Evolutionary conservation across 1,284 basidiomycete species (phyloP).

Genomic region (Marasmius oreades): DNA sequence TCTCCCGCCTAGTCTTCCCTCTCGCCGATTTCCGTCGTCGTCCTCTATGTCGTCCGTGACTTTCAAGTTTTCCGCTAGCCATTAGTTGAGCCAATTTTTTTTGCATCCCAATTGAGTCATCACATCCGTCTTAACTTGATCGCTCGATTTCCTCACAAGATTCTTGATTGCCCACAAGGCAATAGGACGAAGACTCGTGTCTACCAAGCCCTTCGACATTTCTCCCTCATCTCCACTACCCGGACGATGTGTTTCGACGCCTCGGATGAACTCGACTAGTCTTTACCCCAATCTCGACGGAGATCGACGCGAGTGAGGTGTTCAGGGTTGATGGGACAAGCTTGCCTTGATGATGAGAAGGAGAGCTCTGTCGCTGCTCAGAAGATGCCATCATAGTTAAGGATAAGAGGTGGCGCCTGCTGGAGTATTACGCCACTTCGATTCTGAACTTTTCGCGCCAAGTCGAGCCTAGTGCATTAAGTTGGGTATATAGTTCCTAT

Average conservation of each 20-base stretch:
- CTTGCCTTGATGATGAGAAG: no score
- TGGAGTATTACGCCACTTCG: no score
- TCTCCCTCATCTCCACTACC: background rate
- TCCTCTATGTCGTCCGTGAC: background rate
- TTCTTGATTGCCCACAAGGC: constrained; percentile 85
- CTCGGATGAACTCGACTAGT: constrained; percentile 50
- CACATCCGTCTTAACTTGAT: constrained; percentile 57
- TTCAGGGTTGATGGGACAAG: no score
- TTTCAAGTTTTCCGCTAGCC: background rate
- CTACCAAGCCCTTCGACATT: constrained; percentile 25
- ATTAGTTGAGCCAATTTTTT: constrained; percentile 38
- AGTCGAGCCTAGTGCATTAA: no score
- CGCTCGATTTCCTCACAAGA: constrained; percentile 57
- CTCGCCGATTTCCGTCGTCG: background rate
- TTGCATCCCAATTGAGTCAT: constrained; percentile 68
- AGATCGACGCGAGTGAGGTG: no score
- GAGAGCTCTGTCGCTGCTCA: no score
- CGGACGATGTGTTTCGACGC: background rate
- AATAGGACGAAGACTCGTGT: constrained; percentile 60
- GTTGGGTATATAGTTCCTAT: no score
- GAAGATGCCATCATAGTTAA: no score
- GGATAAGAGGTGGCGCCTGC: no score
- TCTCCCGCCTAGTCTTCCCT: background rate
- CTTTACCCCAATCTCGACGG: no score
- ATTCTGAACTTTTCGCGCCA: no score